These are phyloP conservation scores for Blastomyces percursus DNA, from an alignment of 2,329 filamentous ascomycete species.

Conservation along the genomic window DNA sequence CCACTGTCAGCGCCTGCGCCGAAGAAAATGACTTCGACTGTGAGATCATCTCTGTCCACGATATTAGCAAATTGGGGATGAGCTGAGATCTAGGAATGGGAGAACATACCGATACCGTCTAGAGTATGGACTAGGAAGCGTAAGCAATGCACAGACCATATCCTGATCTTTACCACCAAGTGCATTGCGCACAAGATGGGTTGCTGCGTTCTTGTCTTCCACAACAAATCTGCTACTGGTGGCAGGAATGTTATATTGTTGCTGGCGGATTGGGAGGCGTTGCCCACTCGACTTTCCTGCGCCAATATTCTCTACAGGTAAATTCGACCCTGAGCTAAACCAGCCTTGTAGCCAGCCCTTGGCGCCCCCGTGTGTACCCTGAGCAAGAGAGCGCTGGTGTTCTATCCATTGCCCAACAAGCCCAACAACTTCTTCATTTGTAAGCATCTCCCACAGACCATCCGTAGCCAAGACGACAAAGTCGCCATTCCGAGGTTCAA, in stretches of 20 bases:
- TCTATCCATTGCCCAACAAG: slow-evolving; percentile 97
- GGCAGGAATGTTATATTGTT: slow-evolving; percentile 74
- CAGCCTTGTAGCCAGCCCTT: slow-evolving; percentile 62
- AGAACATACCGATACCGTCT: slow-evolving; percentile 70
- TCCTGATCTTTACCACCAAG: slow-evolving; percentile 88
- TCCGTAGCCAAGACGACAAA: slow-evolving; percentile 96
- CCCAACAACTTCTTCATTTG: slow-evolving; percentile 94
- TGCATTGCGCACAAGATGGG: slow-evolving; percentile 88
- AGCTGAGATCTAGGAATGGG: not conserved
- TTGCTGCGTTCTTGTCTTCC: slow-evolving; percentile 91
- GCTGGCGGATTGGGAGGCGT: slow-evolving; percentile 67
- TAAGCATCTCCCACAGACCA: slow-evolving; percentile 97
- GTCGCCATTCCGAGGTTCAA: slow-evolving; percentile 79
- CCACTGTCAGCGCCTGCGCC: slow-evolving; percentile 67
- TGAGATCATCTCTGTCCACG: slow-evolving; percentile 69
- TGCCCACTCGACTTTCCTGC: slow-evolving; percentile 53
- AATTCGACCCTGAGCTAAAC: slow-evolving; percentile 45
- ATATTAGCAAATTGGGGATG: slow-evolving; percentile 11
- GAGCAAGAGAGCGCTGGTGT: slow-evolving; percentile 43
- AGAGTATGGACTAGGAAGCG: slow-evolving; percentile 81
- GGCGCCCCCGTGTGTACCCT: slow-evolving; percentile 27
- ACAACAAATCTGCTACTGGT: slow-evolving; percentile 73
- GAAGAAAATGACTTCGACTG: slow-evolving; percentile 98
- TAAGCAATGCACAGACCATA: slow-evolving; percentile 84
- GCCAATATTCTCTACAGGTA: slow-evolving; percentile 63